Percentiles rank a stretch among this genome's conserved stretches.
Conservation (phyloP, 768 basidiomycete species). For the Tylopilus rubrobrunneus region DNA sequence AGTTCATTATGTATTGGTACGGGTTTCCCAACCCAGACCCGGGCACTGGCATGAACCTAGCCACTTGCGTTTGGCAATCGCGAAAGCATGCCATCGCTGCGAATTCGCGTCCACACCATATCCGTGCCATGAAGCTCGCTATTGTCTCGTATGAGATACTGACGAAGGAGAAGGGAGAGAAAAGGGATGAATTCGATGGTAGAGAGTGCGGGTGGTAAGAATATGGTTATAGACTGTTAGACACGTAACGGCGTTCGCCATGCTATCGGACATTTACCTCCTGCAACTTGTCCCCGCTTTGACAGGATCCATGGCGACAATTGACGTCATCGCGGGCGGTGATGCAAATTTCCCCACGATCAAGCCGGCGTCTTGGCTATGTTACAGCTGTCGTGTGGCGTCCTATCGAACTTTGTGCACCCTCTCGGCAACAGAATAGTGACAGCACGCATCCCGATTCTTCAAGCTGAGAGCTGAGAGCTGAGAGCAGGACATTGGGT, state of each 20-base stretch:
- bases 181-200: conserved; percentile 50
- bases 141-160: conserved; percentile 71
- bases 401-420: too few species aligned
- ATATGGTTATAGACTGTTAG: neutral
- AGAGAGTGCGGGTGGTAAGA: conserved; percentile 70
- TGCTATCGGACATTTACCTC: neutral
- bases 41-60: conserved; percentile 68
- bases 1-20: conserved; percentile 94
- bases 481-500: too few species aligned
- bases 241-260: too few species aligned
- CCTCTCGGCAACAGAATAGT: too few species aligned
- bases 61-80: conserved; percentile 95
- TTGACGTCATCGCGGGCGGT: neutral
- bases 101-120: conserved; percentile 74
- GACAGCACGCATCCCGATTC: too few species aligned
- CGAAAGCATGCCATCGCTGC: conserved; percentile 80
- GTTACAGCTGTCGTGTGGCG: too few species aligned
- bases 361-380: neutral
- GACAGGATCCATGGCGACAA: neutral
- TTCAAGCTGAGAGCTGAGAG: too few species aligned
- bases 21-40: conserved; percentile 73
- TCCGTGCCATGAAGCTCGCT: conserved; percentile 79
- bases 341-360: neutral
- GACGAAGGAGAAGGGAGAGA: conserved; percentile 59
- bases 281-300: neutral